Base-by-base conservation (phyloP, 495 filamentous ascomycete species). In the Tuber indicum region DNA sequence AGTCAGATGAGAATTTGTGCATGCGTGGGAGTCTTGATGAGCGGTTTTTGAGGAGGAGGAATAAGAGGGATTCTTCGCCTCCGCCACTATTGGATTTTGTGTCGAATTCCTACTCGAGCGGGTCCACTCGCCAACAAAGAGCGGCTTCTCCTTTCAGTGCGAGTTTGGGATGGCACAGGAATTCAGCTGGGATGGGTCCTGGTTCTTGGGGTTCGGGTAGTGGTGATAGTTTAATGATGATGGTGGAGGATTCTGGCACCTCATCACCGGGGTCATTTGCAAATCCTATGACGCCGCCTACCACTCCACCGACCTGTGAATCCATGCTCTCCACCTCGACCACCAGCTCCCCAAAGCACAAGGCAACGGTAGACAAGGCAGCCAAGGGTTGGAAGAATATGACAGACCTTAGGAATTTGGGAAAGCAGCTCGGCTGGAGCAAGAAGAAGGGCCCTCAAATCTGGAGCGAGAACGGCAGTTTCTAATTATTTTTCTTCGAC, bases 201-300 rank as follows among this genome's bases (percentile, higher is more conserved):
- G 69, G 74, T 58, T 77, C 79, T 45, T 82, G 75, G 79, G 72
- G 72, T 84, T 76, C 84, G 87, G 75, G 87, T 84, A 16, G 88
- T 87, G 77, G 80, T 76, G 88, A 89, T 76, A 89, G 86, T 75
- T 83, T 85, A 76, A 78, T 79, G 72, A 81, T 82, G 81, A 62
- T 80, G 72, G 84, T 80, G 72, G 84, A 83, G 44, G 83, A 85
- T 45, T 84, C 83, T 66, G 86, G 86, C 69, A 86, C 88, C 32
- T 85, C 85, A 42, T 90, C 89, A 16, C 87, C 88, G 44, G 82
- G 86, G 8, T 84, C 78, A 17, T 82, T 85, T 70, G 91, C 93
- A 79, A 75, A 70, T n/a, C 92, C 91, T 0, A 93, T 96, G 91
- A 97, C 93, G n/a, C 93, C 93, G 23, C 93, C 93, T 3, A 94